These are phyloP conservation scores for Saccharomycopsis phalli DNA, from an alignment of 1,139 yeast genomes.

Conservation along the genomic window DNA sequence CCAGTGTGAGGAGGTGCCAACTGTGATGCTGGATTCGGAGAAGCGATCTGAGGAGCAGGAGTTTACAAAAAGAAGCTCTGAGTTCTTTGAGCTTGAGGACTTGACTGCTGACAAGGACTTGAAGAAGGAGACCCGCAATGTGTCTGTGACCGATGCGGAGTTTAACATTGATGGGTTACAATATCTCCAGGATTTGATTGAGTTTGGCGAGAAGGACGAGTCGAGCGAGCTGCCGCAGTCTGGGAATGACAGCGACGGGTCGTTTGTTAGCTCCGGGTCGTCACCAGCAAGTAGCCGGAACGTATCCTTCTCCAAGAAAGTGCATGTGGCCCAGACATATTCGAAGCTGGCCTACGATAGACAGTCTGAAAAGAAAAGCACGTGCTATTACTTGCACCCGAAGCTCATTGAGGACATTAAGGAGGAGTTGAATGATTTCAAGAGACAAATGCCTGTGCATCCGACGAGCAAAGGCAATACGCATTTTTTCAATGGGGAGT, in stretches of 20 bases:
- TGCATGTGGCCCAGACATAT: slow-evolving; percentile 24
- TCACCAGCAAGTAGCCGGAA: neutral
- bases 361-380: slow-evolving; percentile 22
- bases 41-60: neutral
- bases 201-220: neutral
- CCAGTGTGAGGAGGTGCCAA: neutral
- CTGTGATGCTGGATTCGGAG: too few relatives aligned
- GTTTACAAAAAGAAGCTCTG: neutral
- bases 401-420: slow-evolving; percentile 25
- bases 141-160: slow-evolving; percentile 3
- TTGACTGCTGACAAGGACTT: neutral
- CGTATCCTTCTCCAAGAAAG: slow-evolving; percentile 24
- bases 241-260: neutral
- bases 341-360: slow-evolving; percentile 24
- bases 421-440: slow-evolving; percentile 26
- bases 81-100: slow-evolving; percentile 1
- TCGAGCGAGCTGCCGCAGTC: neutral
- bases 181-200: slow-evolving; percentile 12
- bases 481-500: slow-evolving; percentile 24
- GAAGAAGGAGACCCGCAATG: slow-evolving; percentile 4
- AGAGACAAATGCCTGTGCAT: slow-evolving; percentile 25
- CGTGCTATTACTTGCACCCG: slow-evolving; percentile 23
- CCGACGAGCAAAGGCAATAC: slow-evolving; percentile 24
- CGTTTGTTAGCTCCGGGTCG: neutral
- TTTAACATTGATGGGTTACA: slow-evolving; percentile 11